Evolutionary conservation across 192 early-diverging fungal genomes (phyloP).

Genomic region (Jimgerdemannia lactiflua): DNA sequence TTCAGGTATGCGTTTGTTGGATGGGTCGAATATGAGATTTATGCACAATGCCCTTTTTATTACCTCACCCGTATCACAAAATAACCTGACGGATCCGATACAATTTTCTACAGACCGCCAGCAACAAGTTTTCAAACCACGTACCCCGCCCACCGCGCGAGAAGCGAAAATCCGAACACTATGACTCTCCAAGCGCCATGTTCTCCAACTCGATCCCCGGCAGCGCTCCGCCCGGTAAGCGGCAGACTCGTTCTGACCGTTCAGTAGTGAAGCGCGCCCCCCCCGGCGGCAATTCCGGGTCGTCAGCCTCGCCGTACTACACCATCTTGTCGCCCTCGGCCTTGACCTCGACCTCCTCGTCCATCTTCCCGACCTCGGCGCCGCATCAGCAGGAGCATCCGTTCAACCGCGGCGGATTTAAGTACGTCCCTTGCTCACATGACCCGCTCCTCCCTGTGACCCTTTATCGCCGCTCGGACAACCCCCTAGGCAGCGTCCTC

Average conservation of each 20-base stretch:
- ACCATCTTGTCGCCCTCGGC: constrained; percentile 4
- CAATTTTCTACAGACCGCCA: not conserved
- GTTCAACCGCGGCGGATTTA: constrained; percentile 56
- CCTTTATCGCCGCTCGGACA: constrained; percentile 49
- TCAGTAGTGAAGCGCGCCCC: not conserved
- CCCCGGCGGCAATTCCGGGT: not conserved
- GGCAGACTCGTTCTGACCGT: not conserved
- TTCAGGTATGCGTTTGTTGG: constrained; percentile 23
- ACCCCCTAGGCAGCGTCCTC: constrained; percentile 37
- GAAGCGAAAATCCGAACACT: not conserved
- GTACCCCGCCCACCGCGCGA: not conserved
- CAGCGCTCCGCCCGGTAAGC: constrained; percentile 5
- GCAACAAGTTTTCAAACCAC: not conserved
- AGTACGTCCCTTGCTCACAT: constrained; percentile 54
- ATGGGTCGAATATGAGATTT: too few relatives aligned
- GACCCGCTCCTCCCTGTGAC: constrained; percentile 42
- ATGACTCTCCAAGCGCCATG: not conserved
- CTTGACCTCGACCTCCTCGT: not conserved
- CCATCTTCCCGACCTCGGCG: not conserved
- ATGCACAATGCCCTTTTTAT: too few relatives aligned
- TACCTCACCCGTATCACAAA: too few relatives aligned
- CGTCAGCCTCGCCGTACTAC: not conserved
- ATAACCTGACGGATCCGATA: too few relatives aligned
- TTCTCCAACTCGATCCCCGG: not conserved
- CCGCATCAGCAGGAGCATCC: constrained; percentile 43